Conservation (phyloP, 805 yeast genomes). For the Lachancea sp. region DNA sequence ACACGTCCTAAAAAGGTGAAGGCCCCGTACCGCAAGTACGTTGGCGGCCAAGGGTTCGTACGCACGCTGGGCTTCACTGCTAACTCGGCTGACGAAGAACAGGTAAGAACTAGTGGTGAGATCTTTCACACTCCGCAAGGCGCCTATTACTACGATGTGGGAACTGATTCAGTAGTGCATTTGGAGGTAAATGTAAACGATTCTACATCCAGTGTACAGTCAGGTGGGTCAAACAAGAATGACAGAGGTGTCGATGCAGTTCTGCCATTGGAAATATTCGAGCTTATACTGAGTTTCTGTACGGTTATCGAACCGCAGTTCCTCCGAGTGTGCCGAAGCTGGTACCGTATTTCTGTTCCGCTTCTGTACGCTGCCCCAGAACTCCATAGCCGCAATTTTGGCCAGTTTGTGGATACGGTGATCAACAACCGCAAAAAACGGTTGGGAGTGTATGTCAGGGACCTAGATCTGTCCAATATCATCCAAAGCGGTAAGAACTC, state of each 20-base stretch:
- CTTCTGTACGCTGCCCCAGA: conserved; percentile 58
- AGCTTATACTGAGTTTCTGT: conserved; percentile 30
- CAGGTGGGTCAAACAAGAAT: neutral
- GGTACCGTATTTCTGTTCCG: conserved; percentile 58
- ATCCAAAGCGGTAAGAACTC: conserved; percentile 92
- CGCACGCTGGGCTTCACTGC: conserved; percentile 34
- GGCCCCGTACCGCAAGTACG: conserved; percentile 75
- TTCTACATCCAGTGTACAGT: neutral
- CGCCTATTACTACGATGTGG: conserved; percentile 13
- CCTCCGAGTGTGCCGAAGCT: conserved; percentile 52
- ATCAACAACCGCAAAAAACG: conserved; percentile 42
- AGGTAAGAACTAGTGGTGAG: neutral
- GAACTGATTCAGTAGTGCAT: conserved; percentile 14
- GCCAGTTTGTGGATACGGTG: conserved; percentile 63
- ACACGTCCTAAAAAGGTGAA: conserved; percentile 76
- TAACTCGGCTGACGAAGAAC: neutral
- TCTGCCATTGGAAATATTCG: conserved; percentile 48
- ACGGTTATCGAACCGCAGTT: conserved; percentile 32
- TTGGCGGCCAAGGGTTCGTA: conserved; percentile 38
- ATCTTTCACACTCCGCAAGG: conserved; percentile 17
- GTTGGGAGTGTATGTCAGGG: conserved; percentile 51
- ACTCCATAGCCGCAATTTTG: conserved; percentile 62
- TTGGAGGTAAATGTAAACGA: neutral
- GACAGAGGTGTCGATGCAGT: conserved; percentile 1
- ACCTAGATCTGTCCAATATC: conserved; percentile 68